Evolutionary conservation across 192 early-diverging fungal species (phyloP), one percentile per base, ranked within the genome.

Genomic region (Linnemannia exigua): DNA sequence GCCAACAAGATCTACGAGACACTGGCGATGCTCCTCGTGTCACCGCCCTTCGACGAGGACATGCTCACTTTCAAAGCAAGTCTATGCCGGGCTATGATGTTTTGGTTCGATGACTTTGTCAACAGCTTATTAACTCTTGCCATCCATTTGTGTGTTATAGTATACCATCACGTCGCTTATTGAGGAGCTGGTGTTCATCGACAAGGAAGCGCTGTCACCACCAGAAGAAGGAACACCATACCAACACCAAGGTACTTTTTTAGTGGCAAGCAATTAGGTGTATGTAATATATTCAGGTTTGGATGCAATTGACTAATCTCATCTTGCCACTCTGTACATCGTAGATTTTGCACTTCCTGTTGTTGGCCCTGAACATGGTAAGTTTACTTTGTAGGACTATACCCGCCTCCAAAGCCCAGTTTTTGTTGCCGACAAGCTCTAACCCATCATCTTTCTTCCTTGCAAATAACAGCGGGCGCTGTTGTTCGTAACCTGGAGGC

Each of bases 211-310:
- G 28, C 47, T 87, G 14, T 76, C 87, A 48, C 87, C 87, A 28
- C 79, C 87, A 41, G 80, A 81, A 17, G 89, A 90, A 25, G 88
- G 88, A 16, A 81, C 88, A 11, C 92, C 92, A 7, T 91, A 93
- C 72, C 92, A 93, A 77, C 92, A 93, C 67, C 84, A 81, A 51
- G 91, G 91, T 92, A 86, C n/a, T 63, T 15, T 70, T 37, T 71
- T 35, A 25, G 19, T 37, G 19, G 2, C n/a, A 35, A 70, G 35
- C 7, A 33, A 17, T 36, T 48, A 67, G 61, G 35, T n/a, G 6
- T 52, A 50, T 63, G 9, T 35, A 52, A 41, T 47, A n/a, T n/a
- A n/a, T 16, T 15, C 36, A 7, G 16, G 28, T 16, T 52, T 9
- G 22, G 36, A 50, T 15, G 5, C 51, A 19, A 6, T 12, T 15